Evolutionary conservation across 768 basidiomycete species (phyloP), one percentile per base, ranked within the genome.

Genomic region (Boletus barrowsii): DNA sequence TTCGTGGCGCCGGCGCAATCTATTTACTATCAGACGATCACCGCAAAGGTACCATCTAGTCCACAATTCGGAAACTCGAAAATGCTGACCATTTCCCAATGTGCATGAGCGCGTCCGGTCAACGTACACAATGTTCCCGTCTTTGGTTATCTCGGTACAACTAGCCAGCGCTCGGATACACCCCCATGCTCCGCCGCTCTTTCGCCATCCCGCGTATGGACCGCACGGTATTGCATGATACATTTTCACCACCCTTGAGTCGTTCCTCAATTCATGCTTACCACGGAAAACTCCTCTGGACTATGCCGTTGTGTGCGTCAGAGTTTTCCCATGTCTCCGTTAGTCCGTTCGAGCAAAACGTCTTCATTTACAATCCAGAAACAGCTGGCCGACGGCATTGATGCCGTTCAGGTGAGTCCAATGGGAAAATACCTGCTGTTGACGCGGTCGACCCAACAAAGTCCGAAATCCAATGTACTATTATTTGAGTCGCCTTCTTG

Each of bases 1-100:
- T 70, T 72, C 59, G 70, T 69, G 70, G 70, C 68, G 63, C 58
- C 45, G 45, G 51, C 40, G 49, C 50, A 59, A 56, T 53, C 49
- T 47, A 40, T 54, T 55, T 54, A 49, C 59, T 56, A 61, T 54
- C 55, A 53, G 53, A 59, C 55, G 54, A 65, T 66, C 65, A 62
- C 62, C 51, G 41, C 49, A 56, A 61, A 56, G 51, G 57, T 58
- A 47, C 8, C 29, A 29, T 46, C 57, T 42, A 26, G 43, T 49
- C 36, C 44, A 59, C 55, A 26, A 20, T 54, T 40, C 58, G 35
- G 42, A 53, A 51, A 52, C 50, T 56, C 43, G 40, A 55, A 67
- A 43, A 37, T 14, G 33, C 7, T 42, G 51, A 40, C 55, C 47
- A 43, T 60, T 60, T 57, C 55, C 58, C 60, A 51, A 62, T 57